Evolutionary conservation across 2,329 filamentous ascomycete species (phyloP), one percentile per base, ranked within the genome.

Genomic region (Cadophora gregata): DNA sequence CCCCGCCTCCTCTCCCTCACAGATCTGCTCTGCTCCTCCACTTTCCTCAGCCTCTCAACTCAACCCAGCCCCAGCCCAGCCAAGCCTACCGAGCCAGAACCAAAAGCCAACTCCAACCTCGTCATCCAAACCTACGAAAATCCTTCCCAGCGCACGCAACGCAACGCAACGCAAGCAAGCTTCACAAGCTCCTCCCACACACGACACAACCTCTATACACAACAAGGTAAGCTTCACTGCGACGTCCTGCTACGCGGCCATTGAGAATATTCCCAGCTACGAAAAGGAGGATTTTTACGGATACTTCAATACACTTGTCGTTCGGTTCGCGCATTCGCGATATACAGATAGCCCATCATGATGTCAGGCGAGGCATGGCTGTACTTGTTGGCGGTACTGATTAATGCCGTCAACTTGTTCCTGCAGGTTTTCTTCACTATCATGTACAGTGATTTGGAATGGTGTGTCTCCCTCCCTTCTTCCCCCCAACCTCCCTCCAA

Each of bases 351-450:
- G 69, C 66, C 65, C 65, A 73, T 74, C 80, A 89, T 80, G 79
- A 97, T 97, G 94, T 97, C 94, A 78, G 94, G 94, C 81, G 94
- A 97, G 88, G 94, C 94, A 80, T 97, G 96, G 96, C 86, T 99
- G 80, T 99, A 96, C 85, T 90, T 99, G 77, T 87, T 99, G 82
- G 90, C 95, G 83, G 96, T 99, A 81, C 88, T 99, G 80, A 96
- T 99, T 86, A 99, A 99, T 85, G 96, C 96, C 84, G 94, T 99
- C 88, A 99, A 99, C 86, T 88, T 99, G 78, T 99, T 99, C 83
- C 87, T 99, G 66, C 96, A 99, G 85, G 96, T 99, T 76, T 99
- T 99, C 88, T 99, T 99, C 85, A 99, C 96, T 67, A 99, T 99
- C 79, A 99, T 99, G 96, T 99, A 98, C 84, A 97, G 93, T 82